phyloP scores from a whole-genome alignment of 129 eudicot genomes.

The Helichrysum umbraculigerum region DNA sequence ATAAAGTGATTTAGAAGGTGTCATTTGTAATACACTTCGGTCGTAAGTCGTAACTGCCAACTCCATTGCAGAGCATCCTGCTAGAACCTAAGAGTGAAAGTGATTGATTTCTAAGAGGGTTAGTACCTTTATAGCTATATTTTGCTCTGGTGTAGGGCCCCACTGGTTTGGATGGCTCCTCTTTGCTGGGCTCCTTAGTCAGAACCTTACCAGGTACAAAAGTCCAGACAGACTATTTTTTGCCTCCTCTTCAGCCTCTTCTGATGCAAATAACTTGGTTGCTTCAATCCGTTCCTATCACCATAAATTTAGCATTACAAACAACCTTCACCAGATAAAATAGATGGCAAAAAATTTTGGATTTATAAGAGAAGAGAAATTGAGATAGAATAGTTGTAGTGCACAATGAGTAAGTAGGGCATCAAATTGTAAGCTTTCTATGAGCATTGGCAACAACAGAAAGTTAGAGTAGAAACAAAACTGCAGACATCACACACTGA shows the following conservation, averaged over 20 bases:
- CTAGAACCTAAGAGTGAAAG: not conserved
- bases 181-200: conserved; percentile 67
- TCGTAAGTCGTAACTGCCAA: no score
- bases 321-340: not conserved
- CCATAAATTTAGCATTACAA: conserved; percentile 23
- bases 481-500: not conserved
- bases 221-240: conserved; percentile 69
- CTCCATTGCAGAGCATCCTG: no score
- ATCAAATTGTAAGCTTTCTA: not conserved
- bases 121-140: conserved; percentile 88
- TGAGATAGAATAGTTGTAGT: not conserved
- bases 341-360: not conserved
- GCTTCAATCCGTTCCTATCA: conserved; percentile 86
- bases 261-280: conserved; percentile 62
- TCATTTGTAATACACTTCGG: no score
- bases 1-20: not conserved
- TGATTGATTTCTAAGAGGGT: conserved; percentile 2
- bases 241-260: conserved; percentile 95
- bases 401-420: conserved; percentile 9
- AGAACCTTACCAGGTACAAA: conserved; percentile 80
- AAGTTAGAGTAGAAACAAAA: not conserved
- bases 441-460: not conserved
- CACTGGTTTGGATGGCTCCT: conserved; percentile 66
- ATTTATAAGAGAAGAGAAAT: not conserved
- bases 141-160: conserved; percentile 94